Evolutionary conservation across 305 asterid genomes (phyloP), one percentile per base, ranked within the genome.

Genomic region (Caryopteris hybrid): DNA sequence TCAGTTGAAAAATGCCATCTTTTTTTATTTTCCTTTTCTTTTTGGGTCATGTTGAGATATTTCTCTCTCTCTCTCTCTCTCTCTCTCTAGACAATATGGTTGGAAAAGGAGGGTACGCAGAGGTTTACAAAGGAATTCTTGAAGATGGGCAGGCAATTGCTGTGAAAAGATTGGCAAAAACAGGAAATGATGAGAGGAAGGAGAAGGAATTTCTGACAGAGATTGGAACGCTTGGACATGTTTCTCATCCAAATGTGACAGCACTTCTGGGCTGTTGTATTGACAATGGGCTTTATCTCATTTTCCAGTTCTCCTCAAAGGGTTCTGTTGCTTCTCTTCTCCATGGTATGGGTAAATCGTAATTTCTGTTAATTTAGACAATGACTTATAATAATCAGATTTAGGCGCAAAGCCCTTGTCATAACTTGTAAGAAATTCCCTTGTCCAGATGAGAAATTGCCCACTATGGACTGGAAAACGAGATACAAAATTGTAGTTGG

Each of bases 101-200:
- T 2, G 98, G 98, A n/a, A 87, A 75, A 82, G 98, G 98, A 71
- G 98, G 98, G n/a, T 90, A 74, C 74, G 98, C 98, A 13, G 96
- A 90, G 92, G 98, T 93, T 4, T 93, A 86, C 88, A 93, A 71
- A 74, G 98, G 98, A 22, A 76, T 80, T 9, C 73, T 92, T 7
- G 89, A 80, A 77, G 86, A 83, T 74, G 98, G 97, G 6, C 79
- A 83, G 17, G 79, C 94, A 21, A 90, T 93, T 75, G 98, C 98
- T 9, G 94, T 93, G 7, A 93, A 93, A 68, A 76, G 88, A 76
- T 70, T 93, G 69, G 74, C 97, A 13, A 83, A 81, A 70, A n/a
- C 82, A 11, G 61, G 75, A 36, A 86, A 82, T 60, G 98, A 90
- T 77, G 98, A 90, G 82, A 86, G 97, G 70, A 92, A 85, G 71